Evolutionary conservation across 1,139 yeast species (phyloP).

Genomic region (Hyphopichia khmerensis): DNA sequence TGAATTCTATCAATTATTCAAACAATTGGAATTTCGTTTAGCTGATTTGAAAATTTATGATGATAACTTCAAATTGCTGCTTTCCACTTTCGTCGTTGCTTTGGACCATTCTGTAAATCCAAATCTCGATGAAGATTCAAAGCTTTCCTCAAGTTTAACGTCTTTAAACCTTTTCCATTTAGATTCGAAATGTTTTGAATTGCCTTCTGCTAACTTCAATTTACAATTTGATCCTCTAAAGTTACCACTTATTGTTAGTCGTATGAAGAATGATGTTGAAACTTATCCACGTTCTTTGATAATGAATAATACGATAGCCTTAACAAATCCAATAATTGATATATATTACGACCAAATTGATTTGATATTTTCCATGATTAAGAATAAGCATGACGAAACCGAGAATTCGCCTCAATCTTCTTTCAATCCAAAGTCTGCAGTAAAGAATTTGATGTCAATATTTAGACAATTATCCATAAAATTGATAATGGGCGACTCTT

Average conservation of each 20-base stretch:
- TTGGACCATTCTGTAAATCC: conserved; percentile 11
- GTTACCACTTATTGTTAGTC: background rate
- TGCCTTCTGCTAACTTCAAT: conserved; percentile 34
- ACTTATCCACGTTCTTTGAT: background rate
- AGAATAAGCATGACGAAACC: conserved; percentile 5
- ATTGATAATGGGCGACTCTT: conserved; percentile 33
- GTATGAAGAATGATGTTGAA: background rate
- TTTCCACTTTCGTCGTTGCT: conserved; percentile 21
- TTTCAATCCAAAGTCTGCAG: background rate
- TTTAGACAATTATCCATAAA: conserved; percentile 23
- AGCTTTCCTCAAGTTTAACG: conserved; percentile 19
- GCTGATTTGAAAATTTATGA: conserved; percentile 31
- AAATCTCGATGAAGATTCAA: background rate
- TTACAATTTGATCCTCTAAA: conserved; percentile 22
- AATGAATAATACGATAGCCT: conserved; percentile 5
- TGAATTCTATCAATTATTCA: conserved; percentile 5
- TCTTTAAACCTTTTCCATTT: conserved; percentile 30
- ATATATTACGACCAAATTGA: conserved; percentile 41
- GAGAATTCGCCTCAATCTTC: background rate
- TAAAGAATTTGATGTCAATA: background rate
- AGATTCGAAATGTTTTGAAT: conserved; percentile 31
- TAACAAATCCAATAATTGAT: conserved; percentile 36
- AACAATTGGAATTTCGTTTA: conserved; percentile 20
- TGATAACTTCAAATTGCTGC: conserved; percentile 15
- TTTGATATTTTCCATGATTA: conserved; percentile 7